Conservation (phyloP, 1,284 basidiomycete species). For the Sparassis latifolia region DNA sequence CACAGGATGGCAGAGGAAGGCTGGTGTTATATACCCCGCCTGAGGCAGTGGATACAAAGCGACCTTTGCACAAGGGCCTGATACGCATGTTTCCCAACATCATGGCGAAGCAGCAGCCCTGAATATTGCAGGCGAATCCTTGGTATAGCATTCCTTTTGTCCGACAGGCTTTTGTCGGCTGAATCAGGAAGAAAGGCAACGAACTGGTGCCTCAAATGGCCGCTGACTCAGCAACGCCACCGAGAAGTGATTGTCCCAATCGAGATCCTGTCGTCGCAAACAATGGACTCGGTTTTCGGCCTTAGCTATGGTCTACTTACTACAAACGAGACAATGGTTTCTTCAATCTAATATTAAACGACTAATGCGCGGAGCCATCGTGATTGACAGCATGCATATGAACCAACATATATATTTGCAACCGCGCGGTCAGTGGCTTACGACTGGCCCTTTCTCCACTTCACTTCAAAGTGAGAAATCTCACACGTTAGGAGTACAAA, state of each 20-base stretch:
- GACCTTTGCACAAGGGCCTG: neutral
- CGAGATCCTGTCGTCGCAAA: neutral
- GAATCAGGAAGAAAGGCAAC: constrained; percentile 13
- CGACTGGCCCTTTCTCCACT: no score
- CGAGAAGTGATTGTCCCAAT: neutral
- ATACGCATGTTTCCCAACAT: neutral
- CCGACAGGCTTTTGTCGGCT: constrained; percentile 14
- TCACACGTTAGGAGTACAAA: no score
- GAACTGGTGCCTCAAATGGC: constrained; percentile 5
- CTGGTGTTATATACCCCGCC: constrained; percentile 3
- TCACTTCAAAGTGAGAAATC: no score
- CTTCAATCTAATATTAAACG: neutral
- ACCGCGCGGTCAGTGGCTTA: no score
- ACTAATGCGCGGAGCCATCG: neutral
- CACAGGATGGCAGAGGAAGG: neutral
- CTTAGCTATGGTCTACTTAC: neutral
- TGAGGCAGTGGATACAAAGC: neutral
- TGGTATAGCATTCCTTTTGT: constrained; percentile 18
- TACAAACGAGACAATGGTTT: neutral
- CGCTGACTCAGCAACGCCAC: constrained; percentile 7
- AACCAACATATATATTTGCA: no score
- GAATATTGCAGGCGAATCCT: constrained; percentile 8
- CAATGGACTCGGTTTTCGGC: neutral
- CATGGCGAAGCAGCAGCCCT: neutral
- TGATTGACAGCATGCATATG: neutral